Evolutionary conservation across 2,329 filamentous ascomycete species (phyloP).

Genomic region (Penicillium glabrum): DNA sequence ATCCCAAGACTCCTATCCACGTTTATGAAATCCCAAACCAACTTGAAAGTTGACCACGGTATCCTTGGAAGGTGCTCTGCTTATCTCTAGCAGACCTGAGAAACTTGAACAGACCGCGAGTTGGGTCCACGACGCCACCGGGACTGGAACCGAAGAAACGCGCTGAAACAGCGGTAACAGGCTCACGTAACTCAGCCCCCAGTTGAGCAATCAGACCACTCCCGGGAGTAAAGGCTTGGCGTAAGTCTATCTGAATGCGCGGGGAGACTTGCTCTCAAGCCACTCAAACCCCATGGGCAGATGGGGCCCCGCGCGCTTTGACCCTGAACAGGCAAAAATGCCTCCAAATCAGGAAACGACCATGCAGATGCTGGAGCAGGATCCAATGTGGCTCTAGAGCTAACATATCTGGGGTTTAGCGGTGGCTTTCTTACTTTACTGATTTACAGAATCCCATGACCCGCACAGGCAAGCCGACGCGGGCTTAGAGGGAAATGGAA

Average conservation of each 20-base stretch:
- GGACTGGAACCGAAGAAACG: neutral
- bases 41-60: too few relatives aligned
- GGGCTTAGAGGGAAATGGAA: neutral
- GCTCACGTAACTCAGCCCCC: neutral
- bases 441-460: neutral
- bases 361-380: neutral
- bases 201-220: neutral
- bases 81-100: too few relatives aligned
- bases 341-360: neutral
- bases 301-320: neutral
- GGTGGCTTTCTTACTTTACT: neutral
- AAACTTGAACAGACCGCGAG: too few relatives aligned
- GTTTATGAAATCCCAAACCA: too few relatives aligned
- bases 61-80: too few relatives aligned
- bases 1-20: too few relatives aligned
- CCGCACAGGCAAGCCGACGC: neutral
- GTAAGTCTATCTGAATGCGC: neutral
- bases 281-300: neutral
- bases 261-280: neutral
- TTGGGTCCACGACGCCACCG: too few relatives aligned
- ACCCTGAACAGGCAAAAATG: neutral
- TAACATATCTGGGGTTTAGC: neutral
- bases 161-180: neutral
- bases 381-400: neutral
- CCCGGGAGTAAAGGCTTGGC: neutral